Evolutionary conservation across 441 rosid species (phyloP).

Genomic region (Theobroma grandiflorum): DNA sequence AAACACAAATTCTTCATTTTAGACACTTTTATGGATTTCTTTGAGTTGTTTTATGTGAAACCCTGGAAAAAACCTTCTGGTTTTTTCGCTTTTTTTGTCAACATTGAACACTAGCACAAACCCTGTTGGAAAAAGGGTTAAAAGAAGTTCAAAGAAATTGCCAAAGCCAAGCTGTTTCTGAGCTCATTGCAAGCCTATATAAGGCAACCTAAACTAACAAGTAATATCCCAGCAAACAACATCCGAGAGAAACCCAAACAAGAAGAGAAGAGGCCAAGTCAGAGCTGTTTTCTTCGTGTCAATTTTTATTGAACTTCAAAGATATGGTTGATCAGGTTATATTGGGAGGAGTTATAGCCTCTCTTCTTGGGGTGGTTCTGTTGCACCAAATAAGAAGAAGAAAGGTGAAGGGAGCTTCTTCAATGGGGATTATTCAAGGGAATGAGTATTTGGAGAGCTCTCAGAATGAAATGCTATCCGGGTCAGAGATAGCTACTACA

Average conservation of each 20-base stretch:
- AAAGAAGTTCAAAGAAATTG: not conserved
- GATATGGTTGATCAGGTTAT: constrained; percentile 24
- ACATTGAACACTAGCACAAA: not conserved
- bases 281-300: not conserved
- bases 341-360: constrained; percentile 23
- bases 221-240: not conserved
- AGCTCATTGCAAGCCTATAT: not conserved
- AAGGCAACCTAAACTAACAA: not conserved
- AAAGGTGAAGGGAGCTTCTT: not conserved
- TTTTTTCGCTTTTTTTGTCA: not conserved
- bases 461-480: not conserved
- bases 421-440: constrained; percentile 10
- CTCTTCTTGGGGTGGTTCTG: constrained; percentile 16
- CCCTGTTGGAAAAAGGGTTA: not conserved
- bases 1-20: not conserved
- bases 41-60: not conserved
- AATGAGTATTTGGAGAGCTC: not conserved
- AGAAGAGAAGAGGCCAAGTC: not conserved
- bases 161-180: not conserved
- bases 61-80: constrained; percentile 12
- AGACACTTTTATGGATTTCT: not conserved
- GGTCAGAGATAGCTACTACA: not conserved
- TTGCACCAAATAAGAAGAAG: constrained; percentile 7
- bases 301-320: not conserved
- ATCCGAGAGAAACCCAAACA: not conserved